phyloP scores from a whole-genome alignment of 225 moss, liverwort and hornwort genomes.

The Antitrichia curtipendula region DNA sequence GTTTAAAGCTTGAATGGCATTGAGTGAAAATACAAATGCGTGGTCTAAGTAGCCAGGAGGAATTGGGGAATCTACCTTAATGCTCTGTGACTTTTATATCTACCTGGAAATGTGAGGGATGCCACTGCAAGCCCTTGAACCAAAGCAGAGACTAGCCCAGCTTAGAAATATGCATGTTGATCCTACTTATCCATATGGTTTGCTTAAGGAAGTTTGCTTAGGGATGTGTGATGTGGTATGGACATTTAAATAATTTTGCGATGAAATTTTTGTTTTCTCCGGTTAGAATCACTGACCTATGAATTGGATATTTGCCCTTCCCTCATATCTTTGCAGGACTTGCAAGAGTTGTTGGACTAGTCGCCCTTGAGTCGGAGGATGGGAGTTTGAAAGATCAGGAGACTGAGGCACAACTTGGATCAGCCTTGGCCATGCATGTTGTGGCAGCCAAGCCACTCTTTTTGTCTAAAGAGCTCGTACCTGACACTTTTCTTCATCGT shows the following conservation, averaged over 20 bases:
- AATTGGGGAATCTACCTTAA: not conserved
- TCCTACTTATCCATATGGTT: not conserved
- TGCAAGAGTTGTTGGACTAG: slow-evolving; percentile 61
- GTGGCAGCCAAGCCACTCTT: slow-evolving; percentile 88
- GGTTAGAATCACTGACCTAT: not conserved
- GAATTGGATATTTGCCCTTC: not conserved
- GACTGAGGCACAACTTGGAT: slow-evolving; percentile 45
- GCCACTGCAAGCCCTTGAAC: not conserved
- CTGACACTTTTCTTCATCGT: slow-evolving; percentile 34
- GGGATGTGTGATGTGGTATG: not conserved
- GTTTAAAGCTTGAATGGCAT: not conserved
- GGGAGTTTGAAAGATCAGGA: slow-evolving; percentile 20
- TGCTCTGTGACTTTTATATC: not conserved
- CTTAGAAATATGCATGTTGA: not conserved
- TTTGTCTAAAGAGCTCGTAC: slow-evolving; percentile 60
- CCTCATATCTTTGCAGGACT: slow-evolving; percentile 10
- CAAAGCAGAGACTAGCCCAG: not conserved
- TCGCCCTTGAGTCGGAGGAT: slow-evolving; percentile 50
- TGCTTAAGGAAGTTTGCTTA: not conserved
- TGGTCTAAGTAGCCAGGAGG: not conserved
- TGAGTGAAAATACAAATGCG: not conserved
- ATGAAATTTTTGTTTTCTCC: not conserved
- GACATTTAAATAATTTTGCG: not conserved
- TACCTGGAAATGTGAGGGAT: not conserved
- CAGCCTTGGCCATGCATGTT: slow-evolving; percentile 85